These are phyloP conservation scores for Picea abies DNA, from an alignment of 83 land plant genomes.

Conservation along the genomic window DNA sequence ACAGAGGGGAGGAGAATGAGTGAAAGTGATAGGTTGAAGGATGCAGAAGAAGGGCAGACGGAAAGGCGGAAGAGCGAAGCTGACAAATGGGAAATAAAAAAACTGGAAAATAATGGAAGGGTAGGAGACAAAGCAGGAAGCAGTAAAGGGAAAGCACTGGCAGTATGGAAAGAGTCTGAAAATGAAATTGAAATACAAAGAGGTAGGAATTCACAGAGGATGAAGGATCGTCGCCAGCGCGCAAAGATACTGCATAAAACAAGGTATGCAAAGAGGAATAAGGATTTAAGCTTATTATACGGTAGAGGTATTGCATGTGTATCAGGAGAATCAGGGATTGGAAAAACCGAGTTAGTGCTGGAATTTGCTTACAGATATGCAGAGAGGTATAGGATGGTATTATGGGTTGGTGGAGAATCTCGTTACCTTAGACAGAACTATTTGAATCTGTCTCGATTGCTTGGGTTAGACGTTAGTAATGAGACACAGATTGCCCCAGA, in stretches of 20 bases:
- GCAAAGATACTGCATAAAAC: conserved; percentile 23
- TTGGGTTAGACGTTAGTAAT: conserved; percentile 69
- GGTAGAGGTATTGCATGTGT: conserved; percentile 77
- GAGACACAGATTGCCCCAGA: conserved; percentile 41
- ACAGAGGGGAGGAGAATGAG: background rate
- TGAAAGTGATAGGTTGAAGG: no score
- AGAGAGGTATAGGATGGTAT: conserved; percentile 82
- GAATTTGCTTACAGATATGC: conserved; percentile 80
- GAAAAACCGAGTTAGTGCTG: conserved; percentile 85
- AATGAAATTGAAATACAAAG: conserved; percentile 73
- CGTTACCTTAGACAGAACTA: conserved; percentile 84
- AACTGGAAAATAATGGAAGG: conserved; percentile 7
- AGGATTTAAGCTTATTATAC: conserved; percentile 38
- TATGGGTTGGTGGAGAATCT: conserved; percentile 90
- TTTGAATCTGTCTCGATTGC: conserved; percentile 56
- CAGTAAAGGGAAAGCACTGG: conserved; percentile 61
- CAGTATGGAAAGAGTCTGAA: conserved; percentile 70
- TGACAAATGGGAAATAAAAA: conserved; percentile 25
- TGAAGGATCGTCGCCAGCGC: background rate
- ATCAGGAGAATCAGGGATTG: conserved; percentile 85
- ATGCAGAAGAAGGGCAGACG: background rate
- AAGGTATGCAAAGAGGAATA: conserved; percentile 37
- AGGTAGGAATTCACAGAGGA: conserved; percentile 23
- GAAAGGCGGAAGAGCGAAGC: conserved; percentile 31
- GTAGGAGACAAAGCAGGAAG: background rate